These are phyloP conservation scores for Tricholoma bakamatsutake DNA, from an alignment of 768 basidiomycete species.

Conservation along the genomic window DNA sequence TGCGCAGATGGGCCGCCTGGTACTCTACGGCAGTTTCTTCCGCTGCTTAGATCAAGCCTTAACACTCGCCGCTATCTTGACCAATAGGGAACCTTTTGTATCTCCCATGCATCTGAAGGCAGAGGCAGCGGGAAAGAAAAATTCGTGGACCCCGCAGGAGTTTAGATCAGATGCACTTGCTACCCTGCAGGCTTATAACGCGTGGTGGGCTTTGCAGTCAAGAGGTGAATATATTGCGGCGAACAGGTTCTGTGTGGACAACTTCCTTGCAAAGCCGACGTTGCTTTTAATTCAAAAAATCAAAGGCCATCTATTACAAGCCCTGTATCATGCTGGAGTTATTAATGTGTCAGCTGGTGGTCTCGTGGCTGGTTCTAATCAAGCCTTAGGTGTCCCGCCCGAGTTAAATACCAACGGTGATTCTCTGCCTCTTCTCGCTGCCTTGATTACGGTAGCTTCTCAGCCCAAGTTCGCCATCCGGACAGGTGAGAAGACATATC, in stretches of 20 bases:
- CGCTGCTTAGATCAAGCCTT: constrained; percentile 84
- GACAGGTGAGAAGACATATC: constrained; percentile 56
- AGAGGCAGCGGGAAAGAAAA: constrained; percentile 67
- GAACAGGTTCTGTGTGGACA: constrained; percentile 73
- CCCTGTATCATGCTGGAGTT: constrained; percentile 74
- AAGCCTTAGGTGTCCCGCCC: constrained; percentile 45
- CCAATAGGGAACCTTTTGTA: constrained; percentile 88
- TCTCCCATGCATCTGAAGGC: constrained; percentile 71
- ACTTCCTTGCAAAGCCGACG: constrained; percentile 87
- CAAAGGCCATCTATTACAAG: constrained; percentile 69
- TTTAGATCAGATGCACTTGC: constrained; percentile 85
- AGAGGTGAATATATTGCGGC: constrained; percentile 59
- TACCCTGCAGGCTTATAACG: constrained; percentile 72
- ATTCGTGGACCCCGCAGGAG: constrained; percentile 70
- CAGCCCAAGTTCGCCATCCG: constrained; percentile 90
- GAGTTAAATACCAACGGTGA: constrained; percentile 69
- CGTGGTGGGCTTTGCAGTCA: constrained; percentile 71
- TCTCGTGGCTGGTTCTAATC: constrained; percentile 26
- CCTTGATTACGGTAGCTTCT: constrained; percentile 76
- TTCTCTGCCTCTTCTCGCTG: constrained; percentile 72
- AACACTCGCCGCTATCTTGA: constrained; percentile 86
- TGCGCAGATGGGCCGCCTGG: constrained; percentile 82
- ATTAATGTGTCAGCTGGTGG: constrained; percentile 78
- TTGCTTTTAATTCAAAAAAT: constrained; percentile 76
- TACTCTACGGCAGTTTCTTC: constrained; percentile 90